Evolutionary conservation across 306 rosid species (phyloP).

Genomic region (Trichosanthes truncata): DNA sequence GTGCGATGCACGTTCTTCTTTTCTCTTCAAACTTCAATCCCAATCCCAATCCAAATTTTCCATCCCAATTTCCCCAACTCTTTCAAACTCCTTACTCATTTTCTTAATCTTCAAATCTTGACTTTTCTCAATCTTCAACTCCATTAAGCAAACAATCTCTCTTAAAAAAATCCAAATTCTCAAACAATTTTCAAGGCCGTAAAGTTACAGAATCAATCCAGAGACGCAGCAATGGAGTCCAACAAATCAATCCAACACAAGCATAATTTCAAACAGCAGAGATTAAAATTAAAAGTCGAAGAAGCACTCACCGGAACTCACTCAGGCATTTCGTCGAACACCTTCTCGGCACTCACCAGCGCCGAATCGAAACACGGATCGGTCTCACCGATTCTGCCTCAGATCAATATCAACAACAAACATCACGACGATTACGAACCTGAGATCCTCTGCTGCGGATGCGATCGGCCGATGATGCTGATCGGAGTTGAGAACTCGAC

Average conservation of each 20-base stretch:
- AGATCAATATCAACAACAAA: background rate
- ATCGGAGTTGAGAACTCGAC: background rate
- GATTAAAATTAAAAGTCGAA: background rate
- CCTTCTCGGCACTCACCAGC: background rate
- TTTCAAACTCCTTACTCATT: background rate
- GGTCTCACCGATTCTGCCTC: background rate
- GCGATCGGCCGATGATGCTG: background rate
- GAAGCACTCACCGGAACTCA: background rate
- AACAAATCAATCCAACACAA: background rate
- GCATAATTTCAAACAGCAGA: background rate
- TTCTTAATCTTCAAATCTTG: background rate
- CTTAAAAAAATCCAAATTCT: background rate
- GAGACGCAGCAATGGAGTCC: background rate
- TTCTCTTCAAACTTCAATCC: background rate
- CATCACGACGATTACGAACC: background rate
- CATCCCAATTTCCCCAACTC: background rate
- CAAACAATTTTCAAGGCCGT: background rate
- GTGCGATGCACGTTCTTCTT: background rate
- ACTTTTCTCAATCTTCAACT: background rate
- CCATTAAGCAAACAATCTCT: background rate
- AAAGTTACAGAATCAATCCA: background rate
- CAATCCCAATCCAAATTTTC: no score
- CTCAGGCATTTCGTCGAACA: background rate
- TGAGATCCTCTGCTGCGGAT: background rate
- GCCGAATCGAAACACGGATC: background rate